Evolutionary conservation across 2,329 filamentous ascomycete species (phyloP), one percentile per base, ranked within the genome.

Genomic region (Emmonsia crescens): DNA sequence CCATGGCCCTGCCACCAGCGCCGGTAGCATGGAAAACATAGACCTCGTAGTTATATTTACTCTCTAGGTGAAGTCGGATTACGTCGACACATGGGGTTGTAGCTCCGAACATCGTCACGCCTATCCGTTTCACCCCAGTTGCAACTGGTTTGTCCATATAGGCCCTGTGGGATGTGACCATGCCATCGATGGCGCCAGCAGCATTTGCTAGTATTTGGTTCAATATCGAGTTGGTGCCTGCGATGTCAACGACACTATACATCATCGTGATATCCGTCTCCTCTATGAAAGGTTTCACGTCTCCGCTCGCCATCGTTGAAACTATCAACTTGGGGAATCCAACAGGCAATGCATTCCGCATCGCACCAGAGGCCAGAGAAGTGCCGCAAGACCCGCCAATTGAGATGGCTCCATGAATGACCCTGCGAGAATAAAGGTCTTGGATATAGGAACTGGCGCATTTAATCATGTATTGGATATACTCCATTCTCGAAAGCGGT

Each of bases 71-170:
- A 1, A 71, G 66, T 0, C 84, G 78, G 1, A 86, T 81, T 0
- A 71, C 73, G 55, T 85, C 81, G 0, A 85, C 86, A 12, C 81
- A 83, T 0, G 86, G 85, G 0, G 86, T 89, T 0, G 87, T 90
- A 6, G 89, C 86, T 1, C 87, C 87, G 68, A 89, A 89, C 87
- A 89, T 89, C 1, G 86, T 88, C 29, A 89, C 81, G 0, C 81
- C 87, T 6, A 89, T 76, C 0, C 80, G 75, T 61, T 78, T 80
- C 66, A 78, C 79, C 9, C 64, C 24, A 52, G 60, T 65, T 42
- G 38, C 63, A 24, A 31, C 54, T 54, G 57, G 27, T 24, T 42
- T 56, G 16, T 63, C 57, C 36, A 46, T 27, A 10, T 65, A 63
- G 8, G 58, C 42, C 5, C 64, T 67, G 62, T 83, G 84, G 0